Conservation (phyloP, 2,329 filamentous ascomycete species). For the Ophidiomyces ophidiicola region DNA sequence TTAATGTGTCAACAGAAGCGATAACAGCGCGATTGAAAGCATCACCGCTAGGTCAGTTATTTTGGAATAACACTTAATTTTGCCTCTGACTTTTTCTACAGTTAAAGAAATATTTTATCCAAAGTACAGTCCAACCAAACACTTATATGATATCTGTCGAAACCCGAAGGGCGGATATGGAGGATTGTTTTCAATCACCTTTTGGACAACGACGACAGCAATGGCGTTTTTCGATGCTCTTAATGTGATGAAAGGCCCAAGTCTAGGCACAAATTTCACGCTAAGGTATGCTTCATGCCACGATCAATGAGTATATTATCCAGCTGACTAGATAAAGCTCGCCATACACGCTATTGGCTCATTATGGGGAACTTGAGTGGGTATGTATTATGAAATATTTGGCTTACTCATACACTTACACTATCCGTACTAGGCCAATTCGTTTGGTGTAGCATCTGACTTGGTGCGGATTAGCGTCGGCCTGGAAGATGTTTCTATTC, state of each 20-base stretch:
- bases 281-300: slow-evolving; percentile 40
- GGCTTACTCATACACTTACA: neutral
- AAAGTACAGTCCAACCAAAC: slow-evolving; percentile 56
- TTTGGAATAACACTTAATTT: neutral
- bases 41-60: slow-evolving; percentile 39
- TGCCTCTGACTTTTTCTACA: slow-evolving; percentile 20
- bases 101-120: slow-evolving; percentile 82
- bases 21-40: slow-evolving; percentile 60
- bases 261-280: slow-evolving; percentile 93
- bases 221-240: slow-evolving; percentile 74
- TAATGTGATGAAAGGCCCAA: slow-evolving; percentile 84
- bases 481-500: slow-evolving; percentile 59
- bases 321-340: no score
- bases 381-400: slow-evolving; percentile 29
- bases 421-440: slow-evolving; percentile 43
- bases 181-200: slow-evolving; percentile 74
- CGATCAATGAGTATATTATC: neutral
- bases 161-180: slow-evolving; percentile 72
- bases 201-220: slow-evolving; percentile 57
- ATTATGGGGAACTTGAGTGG: slow-evolving; percentile 90
- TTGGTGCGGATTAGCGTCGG: slow-evolving; percentile 82
- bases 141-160: slow-evolving; percentile 67
- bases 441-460: slow-evolving; percentile 66
- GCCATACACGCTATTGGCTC: slow-evolving; percentile 82
- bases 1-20: slow-evolving; percentile 74